These are phyloP conservation scores for Paraphysoderma sedebokerense DNA, from an alignment of 371 early-diverging fungal genomes.

Conservation along the genomic window DNA sequence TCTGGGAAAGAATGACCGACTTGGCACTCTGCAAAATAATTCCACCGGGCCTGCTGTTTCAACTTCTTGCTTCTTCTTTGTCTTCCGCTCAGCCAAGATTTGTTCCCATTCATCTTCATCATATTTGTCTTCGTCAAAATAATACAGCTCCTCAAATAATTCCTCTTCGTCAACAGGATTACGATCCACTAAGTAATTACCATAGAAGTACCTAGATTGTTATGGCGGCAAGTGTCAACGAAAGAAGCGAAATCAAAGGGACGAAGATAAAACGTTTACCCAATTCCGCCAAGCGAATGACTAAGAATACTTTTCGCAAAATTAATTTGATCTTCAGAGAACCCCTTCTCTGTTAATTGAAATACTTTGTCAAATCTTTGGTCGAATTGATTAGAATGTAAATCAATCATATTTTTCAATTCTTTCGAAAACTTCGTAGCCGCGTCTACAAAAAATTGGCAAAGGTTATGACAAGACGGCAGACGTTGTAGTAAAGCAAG, in stretches of 20 bases:
- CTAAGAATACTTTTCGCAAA: conserved; percentile 61
- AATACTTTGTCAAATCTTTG: conserved; percentile 57
- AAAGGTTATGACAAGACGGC: no score
- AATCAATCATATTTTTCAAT: no score
- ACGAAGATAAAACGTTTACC: conserved; percentile 20
- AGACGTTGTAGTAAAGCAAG: no score
- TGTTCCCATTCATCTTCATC: conserved; percentile 25
- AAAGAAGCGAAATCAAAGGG: conserved; percentile 27
- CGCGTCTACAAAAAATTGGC: no score
- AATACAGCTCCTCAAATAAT: conserved; percentile 5
- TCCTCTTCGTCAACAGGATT: conserved; percentile 13
- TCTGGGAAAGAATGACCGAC: conserved; percentile 85
- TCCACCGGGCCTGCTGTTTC: conserved; percentile 20
- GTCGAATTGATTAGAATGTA: conserved; percentile 27
- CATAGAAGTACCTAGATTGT: conserved; percentile 28
- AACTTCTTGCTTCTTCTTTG: conserved; percentile 4
- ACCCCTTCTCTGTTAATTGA: conserved; percentile 44
- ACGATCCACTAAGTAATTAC: conserved; percentile 31
- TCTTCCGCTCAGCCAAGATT: conserved; percentile 14
- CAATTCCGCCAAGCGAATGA: conserved; percentile 81
- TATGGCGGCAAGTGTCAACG: conserved; percentile 10
- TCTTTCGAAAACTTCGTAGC: no score
- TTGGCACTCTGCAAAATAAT: conserved; percentile 74
- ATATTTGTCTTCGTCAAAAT: conserved; percentile 33
- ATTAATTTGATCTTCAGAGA: conserved; percentile 28